phyloP scores from a whole-genome alignment of 257 asterid genomes.

The Anisodus acutangulus region DNA sequence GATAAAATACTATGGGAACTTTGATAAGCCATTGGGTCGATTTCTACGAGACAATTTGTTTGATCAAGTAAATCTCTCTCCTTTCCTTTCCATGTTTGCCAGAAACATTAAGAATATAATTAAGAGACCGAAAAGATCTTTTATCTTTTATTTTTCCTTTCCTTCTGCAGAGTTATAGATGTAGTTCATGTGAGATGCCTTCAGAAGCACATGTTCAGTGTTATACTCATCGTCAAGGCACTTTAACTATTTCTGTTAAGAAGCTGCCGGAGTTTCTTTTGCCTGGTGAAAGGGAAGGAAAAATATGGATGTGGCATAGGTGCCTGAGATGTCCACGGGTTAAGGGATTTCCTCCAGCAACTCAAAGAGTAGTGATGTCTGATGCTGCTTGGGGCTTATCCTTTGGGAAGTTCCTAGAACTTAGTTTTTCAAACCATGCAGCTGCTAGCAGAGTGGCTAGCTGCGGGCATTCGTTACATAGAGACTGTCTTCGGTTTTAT shows the following conservation, averaged over 20 bases:
- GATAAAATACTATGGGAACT: conserved; percentile 82
- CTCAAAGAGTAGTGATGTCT: conserved; percentile 92
- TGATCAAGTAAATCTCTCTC: conserved; percentile 72
- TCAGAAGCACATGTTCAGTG: conserved; percentile 96
- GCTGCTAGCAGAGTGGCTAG: conserved; percentile 99
- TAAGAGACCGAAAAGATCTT: background rate
- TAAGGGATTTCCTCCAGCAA: conserved; percentile 90
- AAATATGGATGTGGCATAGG: conserved; percentile 99
- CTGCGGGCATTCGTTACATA: conserved; percentile 95
- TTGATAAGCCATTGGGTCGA: conserved; percentile 95
- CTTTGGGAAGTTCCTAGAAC: conserved; percentile 95
- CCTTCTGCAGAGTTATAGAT: conserved; percentile 63
- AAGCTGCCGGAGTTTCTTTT: conserved; percentile 75
- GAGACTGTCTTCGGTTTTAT: conserved; percentile 97
- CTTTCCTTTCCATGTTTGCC: conserved; percentile 28
- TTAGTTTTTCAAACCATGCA: conserved; percentile 96
- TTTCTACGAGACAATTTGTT: conserved; percentile 86
- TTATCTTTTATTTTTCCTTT: conserved; percentile 32
- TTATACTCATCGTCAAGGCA: conserved; percentile 94
- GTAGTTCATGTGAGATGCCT: conserved; percentile 87
- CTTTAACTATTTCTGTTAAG: conserved; percentile 92
- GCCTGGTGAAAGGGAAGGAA: conserved; percentile 85
- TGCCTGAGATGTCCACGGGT: conserved; percentile 89
- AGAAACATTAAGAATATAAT: background rate
- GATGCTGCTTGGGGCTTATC: conserved; percentile 99